These are phyloP conservation scores for Melastoma candidum DNA, from an alignment of 441 rosid genomes.

Conservation along the genomic window DNA sequence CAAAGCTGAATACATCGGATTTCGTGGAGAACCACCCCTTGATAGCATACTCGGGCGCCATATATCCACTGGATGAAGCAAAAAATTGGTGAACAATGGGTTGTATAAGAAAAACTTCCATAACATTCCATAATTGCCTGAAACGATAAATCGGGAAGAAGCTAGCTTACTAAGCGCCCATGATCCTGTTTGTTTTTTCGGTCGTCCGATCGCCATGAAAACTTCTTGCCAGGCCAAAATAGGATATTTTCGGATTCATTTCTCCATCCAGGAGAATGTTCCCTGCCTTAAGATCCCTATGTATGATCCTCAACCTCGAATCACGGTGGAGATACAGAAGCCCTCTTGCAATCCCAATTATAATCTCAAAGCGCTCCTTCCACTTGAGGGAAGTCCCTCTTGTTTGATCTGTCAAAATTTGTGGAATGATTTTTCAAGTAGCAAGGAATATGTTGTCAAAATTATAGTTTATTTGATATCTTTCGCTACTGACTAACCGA, in stretches of 20 bases:
- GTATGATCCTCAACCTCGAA: slow-evolving; percentile 24
- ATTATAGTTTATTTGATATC: too few species aligned
- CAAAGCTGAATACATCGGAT: slow-evolving; percentile 38
- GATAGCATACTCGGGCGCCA: slow-evolving; percentile 26
- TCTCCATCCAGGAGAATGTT: slow-evolving; percentile 32
- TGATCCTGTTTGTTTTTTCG: slow-evolving; percentile 25
- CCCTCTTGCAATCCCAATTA: slow-evolving; percentile 33
- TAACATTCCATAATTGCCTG: too few species aligned
- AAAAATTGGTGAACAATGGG: too few species aligned
- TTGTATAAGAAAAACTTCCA: too few species aligned
- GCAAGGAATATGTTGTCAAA: too few species aligned
- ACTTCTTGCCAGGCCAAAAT: slow-evolving; percentile 48
- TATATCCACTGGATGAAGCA: slow-evolving; percentile 19
- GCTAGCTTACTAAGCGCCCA: slow-evolving; percentile 42
- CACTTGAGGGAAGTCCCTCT: too few species aligned
- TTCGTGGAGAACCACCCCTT: slow-evolving; percentile 37
- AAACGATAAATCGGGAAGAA: too few species aligned
- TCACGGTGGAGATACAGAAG: slow-evolving; percentile 43
- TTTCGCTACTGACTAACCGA: slow-evolving; percentile 17
- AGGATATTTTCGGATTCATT: slow-evolving; percentile 39
- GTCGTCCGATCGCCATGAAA: slow-evolving; percentile 28
- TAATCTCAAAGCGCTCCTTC: neutral
- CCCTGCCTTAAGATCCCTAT: slow-evolving; percentile 31
- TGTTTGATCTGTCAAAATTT: neutral
- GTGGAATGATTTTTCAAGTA: too few species aligned